Evolutionary conservation across 345 rosid species (phyloP), one percentile per base, ranked within the genome.

Genomic region (Bruguiera gymnorhiza): DNA sequence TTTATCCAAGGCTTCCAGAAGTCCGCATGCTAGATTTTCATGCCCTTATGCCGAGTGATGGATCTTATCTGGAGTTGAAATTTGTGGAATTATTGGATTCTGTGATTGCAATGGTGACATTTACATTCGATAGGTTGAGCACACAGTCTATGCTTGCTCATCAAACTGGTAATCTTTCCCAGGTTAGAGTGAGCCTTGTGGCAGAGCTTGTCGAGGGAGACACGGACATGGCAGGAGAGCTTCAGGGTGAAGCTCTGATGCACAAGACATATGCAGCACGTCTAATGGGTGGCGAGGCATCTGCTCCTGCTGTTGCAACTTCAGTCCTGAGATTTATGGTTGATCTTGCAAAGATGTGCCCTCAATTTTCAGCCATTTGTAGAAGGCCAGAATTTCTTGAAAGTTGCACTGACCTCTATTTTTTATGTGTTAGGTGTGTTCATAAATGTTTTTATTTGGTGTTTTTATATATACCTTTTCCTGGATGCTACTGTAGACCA

Each of bases 211-310:
- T 92, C 59, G 98, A 92, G 79, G 97, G 91, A 72, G 79, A 90
- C 75, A 81, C 83, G 54, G 98, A 96, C 81, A 89, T 85, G 91
- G 86, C 90, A 51, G 99, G 96, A 75, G 98, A 90, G 82, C 98
- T 96, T 80, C 99, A 92, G 83, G 99, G 99, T 77, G 99, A 96
- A 83, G 99, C 99, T 81, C 84, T 92, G 75, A 96, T 96, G 99
- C 99, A 96, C 74, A 96, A 92, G 86, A 96, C 99, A 18, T 96
- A 96, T 76, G 99, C 99, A 2, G 98, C 99, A 16, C 94, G 98
- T 61, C 77, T 96, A 75, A 92, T 90, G 99, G 95, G 97, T 73
- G 99, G 99, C 43, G 97, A 96, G 85, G 98, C 99, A 65, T 87
- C 96, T 57, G 98, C 99, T 85, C 99, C 99, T 71, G 96, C 94